Evolutionary conservation across 164 flowering plant species (phyloP).

Genomic region (Amborella trichopoda): DNA sequence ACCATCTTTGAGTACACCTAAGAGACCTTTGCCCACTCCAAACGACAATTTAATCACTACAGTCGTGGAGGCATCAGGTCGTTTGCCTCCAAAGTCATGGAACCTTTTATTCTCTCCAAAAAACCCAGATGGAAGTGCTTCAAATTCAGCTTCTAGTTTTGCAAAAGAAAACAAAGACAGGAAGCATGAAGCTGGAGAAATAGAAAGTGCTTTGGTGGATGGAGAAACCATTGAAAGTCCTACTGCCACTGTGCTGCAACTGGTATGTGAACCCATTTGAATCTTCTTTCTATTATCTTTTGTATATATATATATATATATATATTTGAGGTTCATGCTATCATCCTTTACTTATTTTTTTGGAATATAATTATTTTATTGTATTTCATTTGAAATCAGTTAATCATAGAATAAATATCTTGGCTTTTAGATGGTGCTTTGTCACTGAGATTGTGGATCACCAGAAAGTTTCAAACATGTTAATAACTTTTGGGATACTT

Average conservation of each 20-base stretch:
- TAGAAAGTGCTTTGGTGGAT: conserved; percentile 4
- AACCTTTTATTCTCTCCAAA: conserved; percentile 1
- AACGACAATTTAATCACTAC: conserved; percentile 11
- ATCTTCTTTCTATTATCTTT: background rate
- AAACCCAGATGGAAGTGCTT: conserved; percentile 16
- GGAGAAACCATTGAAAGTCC: conserved; percentile 3
- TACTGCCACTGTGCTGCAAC: conserved; percentile 4
- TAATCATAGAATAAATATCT: background rate
- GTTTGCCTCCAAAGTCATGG: conserved; percentile 14
- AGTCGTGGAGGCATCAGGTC: conserved; percentile 8
- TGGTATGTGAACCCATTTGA: conserved; percentile 16
- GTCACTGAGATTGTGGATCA: background rate
- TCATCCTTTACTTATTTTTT: background rate
- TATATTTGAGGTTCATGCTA: background rate
- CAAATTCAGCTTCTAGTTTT: background rate
- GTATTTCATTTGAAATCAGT: background rate
- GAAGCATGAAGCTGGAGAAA: background rate
- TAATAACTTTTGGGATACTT: too few species aligned
- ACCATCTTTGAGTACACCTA: background rate
- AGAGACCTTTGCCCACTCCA: background rate
- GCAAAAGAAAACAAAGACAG: conserved; percentile 4
- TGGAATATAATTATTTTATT: background rate
- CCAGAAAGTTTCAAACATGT: too few species aligned
- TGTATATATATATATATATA: background rate
- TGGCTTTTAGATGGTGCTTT: background rate